Evolutionary conservation across 106 monocot genomes (phyloP).

Genomic region (Allium fistulosum): DNA sequence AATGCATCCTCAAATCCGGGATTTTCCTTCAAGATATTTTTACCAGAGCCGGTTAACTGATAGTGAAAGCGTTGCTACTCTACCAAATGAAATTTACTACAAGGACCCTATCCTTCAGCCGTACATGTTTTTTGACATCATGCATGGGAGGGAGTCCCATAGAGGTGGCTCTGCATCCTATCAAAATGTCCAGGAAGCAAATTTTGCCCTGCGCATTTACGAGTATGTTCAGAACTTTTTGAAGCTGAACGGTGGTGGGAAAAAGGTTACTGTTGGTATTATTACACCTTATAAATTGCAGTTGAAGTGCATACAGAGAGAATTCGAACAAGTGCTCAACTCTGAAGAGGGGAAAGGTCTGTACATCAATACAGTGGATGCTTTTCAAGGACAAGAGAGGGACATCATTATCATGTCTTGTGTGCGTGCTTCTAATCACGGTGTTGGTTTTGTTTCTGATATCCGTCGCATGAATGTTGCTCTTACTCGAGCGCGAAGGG

Average conservation of each 20-base stretch:
- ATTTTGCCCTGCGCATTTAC: constrained; percentile 62
- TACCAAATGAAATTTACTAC: constrained; percentile 64
- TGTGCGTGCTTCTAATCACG: constrained; percentile 89
- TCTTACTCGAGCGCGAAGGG: constrained; percentile 80
- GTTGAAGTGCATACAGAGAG: constrained; percentile 83
- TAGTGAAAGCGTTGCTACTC: constrained; percentile 65
- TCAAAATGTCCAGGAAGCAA: constrained; percentile 90
- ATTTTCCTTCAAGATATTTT: constrained; percentile 90
- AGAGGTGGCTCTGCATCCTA: constrained; percentile 79
- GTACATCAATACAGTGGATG: constrained; percentile 98
- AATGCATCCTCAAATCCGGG: constrained; percentile 97
- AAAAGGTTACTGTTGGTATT: constrained; percentile 79
- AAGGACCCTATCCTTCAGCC: constrained; percentile 72
- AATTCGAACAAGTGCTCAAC: constrained; percentile 77
- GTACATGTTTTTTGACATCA: constrained; percentile 82
- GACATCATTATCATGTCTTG: constrained; percentile 99
- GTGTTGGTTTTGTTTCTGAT: constrained; percentile 95
- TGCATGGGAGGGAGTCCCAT: constrained; percentile 89
- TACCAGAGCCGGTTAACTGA: constrained; percentile 88
- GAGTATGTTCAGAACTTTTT: constrained; percentile 65
- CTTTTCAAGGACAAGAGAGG: constrained; percentile 96
- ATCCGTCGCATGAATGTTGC: constrained; percentile 98
- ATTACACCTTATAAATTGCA: constrained; percentile 98
- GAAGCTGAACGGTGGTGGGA: constrained; percentile 45
- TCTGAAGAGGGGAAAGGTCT: constrained; percentile 91